Percentiles rank a stretch among this genome's conserved stretches.
Evolutionary conservation across 1,139 yeast genomes (phyloP).

Genomic region (Pichia sp.): DNA sequence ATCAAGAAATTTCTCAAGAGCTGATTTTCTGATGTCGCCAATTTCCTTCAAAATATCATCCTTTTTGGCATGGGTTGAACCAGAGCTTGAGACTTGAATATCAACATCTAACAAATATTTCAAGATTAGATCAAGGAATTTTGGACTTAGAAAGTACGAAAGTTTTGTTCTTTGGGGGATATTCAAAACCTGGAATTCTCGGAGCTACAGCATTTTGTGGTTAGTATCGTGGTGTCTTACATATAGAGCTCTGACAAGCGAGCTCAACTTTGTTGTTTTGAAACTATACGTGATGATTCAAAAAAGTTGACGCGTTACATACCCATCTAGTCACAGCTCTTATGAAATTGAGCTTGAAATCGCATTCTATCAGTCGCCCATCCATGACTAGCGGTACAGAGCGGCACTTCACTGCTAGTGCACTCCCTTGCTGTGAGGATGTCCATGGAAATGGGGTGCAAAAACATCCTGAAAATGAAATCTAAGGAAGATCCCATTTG

Average conservation of each 20-base stretch:
- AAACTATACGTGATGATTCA: no score
- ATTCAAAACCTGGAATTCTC: constrained; percentile 8
- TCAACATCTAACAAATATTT: constrained; percentile 5
- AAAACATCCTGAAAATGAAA: no score
- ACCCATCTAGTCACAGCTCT: constrained; percentile 10
- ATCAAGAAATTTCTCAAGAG: constrained; percentile 8
- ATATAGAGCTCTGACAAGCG: no score
- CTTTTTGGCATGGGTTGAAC: no score
- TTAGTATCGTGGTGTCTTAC: no score
- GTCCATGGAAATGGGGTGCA: no score
- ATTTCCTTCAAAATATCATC: no score
- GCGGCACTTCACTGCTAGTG: no score
- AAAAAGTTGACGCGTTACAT: constrained; percentile 1
- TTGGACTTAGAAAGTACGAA: constrained; percentile 6
- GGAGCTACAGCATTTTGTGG: constrained; percentile 6
- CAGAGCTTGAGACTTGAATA: not conserved
- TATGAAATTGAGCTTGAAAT: constrained; percentile 5
- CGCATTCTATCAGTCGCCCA: constrained; percentile 4
- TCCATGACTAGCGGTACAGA: no score
- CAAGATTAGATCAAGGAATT: constrained; percentile 3
- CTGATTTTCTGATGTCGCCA: constrained; percentile 1
- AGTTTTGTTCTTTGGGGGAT: constrained; percentile 4
- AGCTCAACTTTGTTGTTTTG: no score
- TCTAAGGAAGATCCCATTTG: no score
- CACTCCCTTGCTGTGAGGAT: no score